phyloP scores from a whole-genome alignment of 441 rosid species.

The Gossypium aridum region DNA sequence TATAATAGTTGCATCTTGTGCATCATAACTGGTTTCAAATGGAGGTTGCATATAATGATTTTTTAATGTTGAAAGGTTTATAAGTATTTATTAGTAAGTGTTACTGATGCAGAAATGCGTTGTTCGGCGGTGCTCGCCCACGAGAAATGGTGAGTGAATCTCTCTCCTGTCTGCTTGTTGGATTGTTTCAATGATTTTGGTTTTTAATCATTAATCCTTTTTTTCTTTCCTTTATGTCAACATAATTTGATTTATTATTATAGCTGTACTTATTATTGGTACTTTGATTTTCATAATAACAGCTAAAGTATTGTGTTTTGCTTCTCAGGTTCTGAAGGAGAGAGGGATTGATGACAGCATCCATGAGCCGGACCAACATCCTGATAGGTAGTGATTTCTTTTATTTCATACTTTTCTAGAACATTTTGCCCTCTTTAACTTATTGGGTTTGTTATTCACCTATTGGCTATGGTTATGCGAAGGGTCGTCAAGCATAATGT shows the following conservation, averaged over 20 bases:
- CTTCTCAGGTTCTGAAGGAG: conserved; percentile 65
- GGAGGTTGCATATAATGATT: not conserved
- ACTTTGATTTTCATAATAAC: not conserved
- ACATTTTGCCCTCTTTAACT: not conserved
- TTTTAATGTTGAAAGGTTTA: not conserved
- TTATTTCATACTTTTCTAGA: not conserved
- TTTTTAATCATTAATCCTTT: not conserved
- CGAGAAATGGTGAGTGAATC: conserved; percentile 61
- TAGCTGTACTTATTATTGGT: not conserved
- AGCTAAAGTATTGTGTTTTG: conserved; percentile 6
- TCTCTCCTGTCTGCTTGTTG: conserved; percentile 14
- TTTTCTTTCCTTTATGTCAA: not conserved
- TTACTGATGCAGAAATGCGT: conserved; percentile 48
- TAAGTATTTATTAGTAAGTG: conserved; percentile 9
- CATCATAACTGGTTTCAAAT: not conserved
- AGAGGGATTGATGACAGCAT: conserved; percentile 50
- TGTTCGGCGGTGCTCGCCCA: conserved; percentile 85
- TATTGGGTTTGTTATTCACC: not conserved
- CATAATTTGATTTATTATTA: not conserved
- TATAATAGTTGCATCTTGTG: not conserved
- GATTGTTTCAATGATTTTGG: not conserved
- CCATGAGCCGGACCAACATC: conserved; percentile 35
- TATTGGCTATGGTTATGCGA: conserved; percentile 6
- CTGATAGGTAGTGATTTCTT: conserved; percentile 38
- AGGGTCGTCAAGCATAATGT: conserved; percentile 37